Evolutionary conservation across 2,329 filamentous ascomycete species (phyloP).

Genomic region (Cladosporium halotolerans): DNA sequence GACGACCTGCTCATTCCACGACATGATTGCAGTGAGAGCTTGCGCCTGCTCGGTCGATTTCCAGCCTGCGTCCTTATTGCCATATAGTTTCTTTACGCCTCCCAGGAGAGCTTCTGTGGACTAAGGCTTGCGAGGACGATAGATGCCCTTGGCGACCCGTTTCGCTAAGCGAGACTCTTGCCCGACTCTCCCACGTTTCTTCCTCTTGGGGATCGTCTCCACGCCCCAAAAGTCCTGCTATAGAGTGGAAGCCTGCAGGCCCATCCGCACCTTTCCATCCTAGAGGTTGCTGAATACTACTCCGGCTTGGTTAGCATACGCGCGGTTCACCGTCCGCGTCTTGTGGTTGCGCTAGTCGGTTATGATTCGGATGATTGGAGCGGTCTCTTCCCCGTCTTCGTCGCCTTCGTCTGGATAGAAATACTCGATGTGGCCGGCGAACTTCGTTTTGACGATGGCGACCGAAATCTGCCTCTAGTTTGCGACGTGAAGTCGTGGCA

Average conservation of each 20-base stretch:
- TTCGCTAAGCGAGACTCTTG: constrained; percentile 7
- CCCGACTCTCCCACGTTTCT: neutral
- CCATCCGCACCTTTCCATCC: constrained; percentile 12
- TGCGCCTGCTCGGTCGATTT: constrained; percentile 15
- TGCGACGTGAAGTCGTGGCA: constrained; percentile 10
- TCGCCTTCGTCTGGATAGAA: constrained; percentile 8
- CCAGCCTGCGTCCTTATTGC: neutral
- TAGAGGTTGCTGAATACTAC: constrained; percentile 12
- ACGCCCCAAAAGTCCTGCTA: constrained; percentile 15
- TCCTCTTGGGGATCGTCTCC: constrained; percentile 2
- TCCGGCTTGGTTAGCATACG: constrained; percentile 12
- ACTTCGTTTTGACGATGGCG: constrained; percentile 15
- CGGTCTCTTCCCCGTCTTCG: constrained; percentile 2
- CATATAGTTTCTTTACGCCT: constrained; percentile 3
- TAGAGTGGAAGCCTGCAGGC: constrained; percentile 9
- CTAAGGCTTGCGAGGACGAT: constrained; percentile 11
- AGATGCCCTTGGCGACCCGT: constrained; percentile 11
- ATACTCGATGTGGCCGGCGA: constrained; percentile 10
- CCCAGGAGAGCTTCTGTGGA: constrained; percentile 5
- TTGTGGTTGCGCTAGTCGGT: constrained; percentile 13
- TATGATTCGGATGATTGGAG: neutral
- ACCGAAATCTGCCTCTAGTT: constrained; percentile 15
- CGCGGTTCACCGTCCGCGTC: constrained; percentile 11
- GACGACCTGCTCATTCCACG: constrained; percentile 14
- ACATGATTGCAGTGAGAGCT: constrained; percentile 20